These are phyloP conservation scores for Ajuga reptans DNA, from an alignment of 305 asterid genomes.

Conservation along the genomic window DNA sequence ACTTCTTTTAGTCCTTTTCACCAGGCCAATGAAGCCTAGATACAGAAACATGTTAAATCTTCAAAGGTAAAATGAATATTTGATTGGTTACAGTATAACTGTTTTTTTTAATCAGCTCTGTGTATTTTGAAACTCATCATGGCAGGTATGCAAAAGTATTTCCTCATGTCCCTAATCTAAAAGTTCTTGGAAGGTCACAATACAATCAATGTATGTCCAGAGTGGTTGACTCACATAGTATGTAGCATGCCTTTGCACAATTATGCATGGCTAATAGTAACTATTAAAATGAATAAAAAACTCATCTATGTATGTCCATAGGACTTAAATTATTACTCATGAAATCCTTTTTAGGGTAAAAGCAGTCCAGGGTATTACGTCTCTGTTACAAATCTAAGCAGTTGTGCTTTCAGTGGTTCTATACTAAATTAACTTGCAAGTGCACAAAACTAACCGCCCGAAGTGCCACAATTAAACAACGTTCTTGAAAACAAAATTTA, in stretches of 20 bases:
- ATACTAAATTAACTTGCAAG: neutral
- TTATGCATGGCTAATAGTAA: neutral
- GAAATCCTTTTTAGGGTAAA: neutral
- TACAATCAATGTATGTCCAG: slow-evolving; percentile 20
- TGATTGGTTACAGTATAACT: slow-evolving; percentile 17
- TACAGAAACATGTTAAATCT: slow-evolving; percentile 16
- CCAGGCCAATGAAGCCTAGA: slow-evolving; percentile 24
- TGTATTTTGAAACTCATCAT: neutral
- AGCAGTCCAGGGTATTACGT: neutral
- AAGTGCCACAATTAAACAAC: neutral
- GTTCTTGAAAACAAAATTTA: neutral
- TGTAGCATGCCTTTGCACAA: neutral
- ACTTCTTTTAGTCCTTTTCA: neutral
- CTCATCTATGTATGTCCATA: neutral
- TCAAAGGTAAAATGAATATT: slow-evolving; percentile 17
- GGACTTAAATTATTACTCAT: neutral
- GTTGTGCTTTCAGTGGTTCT: neutral
- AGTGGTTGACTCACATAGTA: neutral
- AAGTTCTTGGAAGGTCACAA: slow-evolving; percentile 18
- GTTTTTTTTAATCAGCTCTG: neutral
- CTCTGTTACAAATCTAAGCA: neutral
- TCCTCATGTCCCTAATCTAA: neutral
- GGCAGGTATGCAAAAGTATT: neutral
- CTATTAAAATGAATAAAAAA: neutral
- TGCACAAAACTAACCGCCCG: neutral